Evolutionary conservation across 805 yeast species (phyloP), one percentile per base, ranked within the genome.

Genomic region (Kodamaea kakaduensis): DNA sequence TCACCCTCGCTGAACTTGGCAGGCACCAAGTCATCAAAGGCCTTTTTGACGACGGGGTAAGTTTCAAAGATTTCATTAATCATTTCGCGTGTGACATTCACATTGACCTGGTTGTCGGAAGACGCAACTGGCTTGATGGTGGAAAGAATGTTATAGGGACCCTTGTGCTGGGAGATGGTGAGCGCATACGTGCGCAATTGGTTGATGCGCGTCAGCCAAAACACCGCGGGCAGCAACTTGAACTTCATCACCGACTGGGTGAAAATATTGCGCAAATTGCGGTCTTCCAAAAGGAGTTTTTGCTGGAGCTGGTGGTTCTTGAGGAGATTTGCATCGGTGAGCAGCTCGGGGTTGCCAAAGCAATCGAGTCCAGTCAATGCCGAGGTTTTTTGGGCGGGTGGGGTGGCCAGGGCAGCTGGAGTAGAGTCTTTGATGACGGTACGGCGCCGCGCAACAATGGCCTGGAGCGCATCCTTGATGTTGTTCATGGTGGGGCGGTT

Each of bases 81-180:
- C 42, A 83, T 88, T 42, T 89, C 97, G 37, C 96, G 69, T 0
- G 98, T 85, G 21, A 93, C 84, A 36, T 88, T 82, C 32, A 93
- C 95, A 57, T 88, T 89, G 38, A 90, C 95, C 54, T 87, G 86
- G 59, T 90, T 90, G 52, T 90, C 97, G 36, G 86, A 76, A 0
- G 94, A 80, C 0, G 96, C 95, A 6, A 87, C 90, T 0, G 97
- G 96, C 51, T 84, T 86, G 44, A 93, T 90, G 0, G 97, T 87
- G 28, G 95, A 83, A 35, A 93, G 64, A 0, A 93, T 97, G 52
- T 93, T 93, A 56, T 89, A 93, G 0, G 96, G 93, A 0, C 98
- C 98, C 32, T 82, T 70, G 45, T 84, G 84, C 53, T 93, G 98
- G 14, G 87, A 75, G 12, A 77, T 74, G 6, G 90, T 76, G 44